These are phyloP conservation scores for Exophiala bonariae DNA, from an alignment of 2,329 filamentous ascomycete genomes.

Conservation along the genomic window DNA sequence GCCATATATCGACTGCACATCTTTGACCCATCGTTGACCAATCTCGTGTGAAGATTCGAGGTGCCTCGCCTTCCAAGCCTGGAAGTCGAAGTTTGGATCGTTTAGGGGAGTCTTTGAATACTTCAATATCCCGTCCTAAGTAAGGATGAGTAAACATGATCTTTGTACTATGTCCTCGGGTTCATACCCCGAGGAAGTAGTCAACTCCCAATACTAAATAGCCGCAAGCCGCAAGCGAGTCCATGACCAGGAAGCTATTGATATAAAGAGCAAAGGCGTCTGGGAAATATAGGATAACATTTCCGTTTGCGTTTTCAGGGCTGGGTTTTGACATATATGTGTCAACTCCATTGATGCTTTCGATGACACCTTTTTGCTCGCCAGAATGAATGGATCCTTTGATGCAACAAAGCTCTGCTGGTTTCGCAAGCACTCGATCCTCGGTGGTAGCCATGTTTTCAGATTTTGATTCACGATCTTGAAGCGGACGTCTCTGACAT, in stretches of 20 bases:
- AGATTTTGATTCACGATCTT: too few species aligned
- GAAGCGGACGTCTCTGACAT: too few species aligned
- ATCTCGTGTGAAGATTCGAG: background rate
- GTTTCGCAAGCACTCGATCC: constrained; percentile 1
- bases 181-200: constrained; percentile 26
- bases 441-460: too few species aligned
- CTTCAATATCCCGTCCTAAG: background rate
- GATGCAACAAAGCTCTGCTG: constrained; percentile 35
- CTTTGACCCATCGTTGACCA: background rate
- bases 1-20: background rate
- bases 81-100: background rate
- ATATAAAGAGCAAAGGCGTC: constrained; percentile 46
- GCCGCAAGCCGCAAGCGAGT: constrained; percentile 45
- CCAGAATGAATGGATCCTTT: constrained; percentile 41
- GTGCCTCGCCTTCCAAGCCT: background rate
- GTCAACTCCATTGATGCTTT: constrained; percentile 35
- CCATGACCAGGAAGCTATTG: constrained; percentile 45
- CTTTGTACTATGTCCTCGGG: background rate
- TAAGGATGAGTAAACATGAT: background rate
- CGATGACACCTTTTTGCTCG: constrained; percentile 35
- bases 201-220: constrained; percentile 45
- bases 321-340: constrained; percentile 38
- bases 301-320: constrained; percentile 36
- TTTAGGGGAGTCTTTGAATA: background rate
- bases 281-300: constrained; percentile 47